Evolutionary conservation across 2,329 filamentous ascomycete genomes (phyloP).

Genomic region (Stachybotrys chartarum): DNA sequence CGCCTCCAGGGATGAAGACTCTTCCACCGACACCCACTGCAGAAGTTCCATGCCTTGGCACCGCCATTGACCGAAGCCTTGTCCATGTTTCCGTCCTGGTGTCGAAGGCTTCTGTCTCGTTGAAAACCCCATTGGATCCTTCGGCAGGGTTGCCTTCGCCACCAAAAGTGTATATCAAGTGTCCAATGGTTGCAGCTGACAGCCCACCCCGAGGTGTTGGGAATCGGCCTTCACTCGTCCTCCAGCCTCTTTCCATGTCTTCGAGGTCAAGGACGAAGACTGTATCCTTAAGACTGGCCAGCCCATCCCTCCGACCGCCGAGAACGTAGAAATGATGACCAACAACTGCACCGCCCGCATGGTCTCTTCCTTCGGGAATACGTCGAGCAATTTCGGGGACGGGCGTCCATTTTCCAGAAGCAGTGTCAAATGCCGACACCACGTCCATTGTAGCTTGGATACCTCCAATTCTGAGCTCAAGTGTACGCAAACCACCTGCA

Average conservation of each 20-base stretch:
- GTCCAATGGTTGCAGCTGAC: slow-evolving; percentile 17
- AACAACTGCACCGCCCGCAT: slow-evolving; percentile 22
- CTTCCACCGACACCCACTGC: slow-evolving; percentile 16
- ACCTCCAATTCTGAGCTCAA: slow-evolving; percentile 6
- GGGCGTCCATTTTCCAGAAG: slow-evolving; percentile 14
- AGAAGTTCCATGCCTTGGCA: slow-evolving; percentile 25
- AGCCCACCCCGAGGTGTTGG: slow-evolving; percentile 27
- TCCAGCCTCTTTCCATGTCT: slow-evolving; percentile 18
- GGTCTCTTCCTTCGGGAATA: slow-evolving; percentile 27
- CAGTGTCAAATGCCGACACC: slow-evolving; percentile 23
- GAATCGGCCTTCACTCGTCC: slow-evolving; percentile 19
- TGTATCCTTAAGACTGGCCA: slow-evolving; percentile 22
- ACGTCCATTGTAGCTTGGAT: slow-evolving; percentile 18
- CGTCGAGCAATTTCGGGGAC: slow-evolving; percentile 14
- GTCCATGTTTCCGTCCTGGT: slow-evolving; percentile 17
- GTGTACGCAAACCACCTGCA: slow-evolving; percentile 26
- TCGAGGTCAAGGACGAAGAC: slow-evolving; percentile 26
- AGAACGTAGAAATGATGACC: slow-evolving; percentile 26
- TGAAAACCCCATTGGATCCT: slow-evolving; percentile 14
- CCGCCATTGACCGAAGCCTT: slow-evolving; percentile 15
- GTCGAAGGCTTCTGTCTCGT: slow-evolving; percentile 22
- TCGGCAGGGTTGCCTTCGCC: slow-evolving; percentile 25
- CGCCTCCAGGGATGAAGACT: slow-evolving; percentile 28
- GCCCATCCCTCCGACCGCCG: slow-evolving; percentile 22
- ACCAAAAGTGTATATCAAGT: slow-evolving; percentile 25